Percentiles rank a stretch among this genome's conserved stretches.
phyloP scores from a whole-genome alignment of 176 grass and related monocot species.

The Poa pratensis region DNA sequence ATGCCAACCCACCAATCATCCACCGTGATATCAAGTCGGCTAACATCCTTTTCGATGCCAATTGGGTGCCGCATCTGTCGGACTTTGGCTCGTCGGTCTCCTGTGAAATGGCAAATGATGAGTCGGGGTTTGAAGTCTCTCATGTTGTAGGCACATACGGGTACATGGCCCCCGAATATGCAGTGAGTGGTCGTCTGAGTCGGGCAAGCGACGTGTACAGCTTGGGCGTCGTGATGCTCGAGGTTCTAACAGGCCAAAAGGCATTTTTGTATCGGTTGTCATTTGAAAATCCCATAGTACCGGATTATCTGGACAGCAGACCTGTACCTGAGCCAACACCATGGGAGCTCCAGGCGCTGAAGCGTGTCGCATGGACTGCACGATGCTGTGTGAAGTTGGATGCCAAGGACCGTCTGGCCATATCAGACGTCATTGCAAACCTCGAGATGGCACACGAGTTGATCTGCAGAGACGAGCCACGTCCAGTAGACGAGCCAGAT shows the following conservation, averaged over 20 bases:
- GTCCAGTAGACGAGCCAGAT: not conserved
- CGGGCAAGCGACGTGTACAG: not conserved
- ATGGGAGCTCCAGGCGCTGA: not conserved
- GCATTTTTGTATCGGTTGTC: not conserved
- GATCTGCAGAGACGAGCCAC: not conserved
- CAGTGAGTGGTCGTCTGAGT: not conserved
- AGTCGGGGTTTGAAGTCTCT: not conserved
- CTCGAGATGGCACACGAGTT: not conserved
- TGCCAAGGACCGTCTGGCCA: not conserved
- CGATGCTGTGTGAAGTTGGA: not conserved
- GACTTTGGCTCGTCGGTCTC: not conserved
- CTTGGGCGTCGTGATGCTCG: not conserved
- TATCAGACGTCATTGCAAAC: not conserved
- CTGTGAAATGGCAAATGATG: not conserved
- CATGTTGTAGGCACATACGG: not conserved
- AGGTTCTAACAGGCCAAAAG: not conserved
- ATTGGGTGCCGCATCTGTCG: not conserved
- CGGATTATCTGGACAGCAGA: not conserved
- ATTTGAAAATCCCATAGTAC: not conserved
- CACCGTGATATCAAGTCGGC: no score
- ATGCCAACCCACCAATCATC: no score
- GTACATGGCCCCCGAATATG: not conserved
- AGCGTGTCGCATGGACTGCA: not conserved
- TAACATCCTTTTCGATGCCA: not conserved
- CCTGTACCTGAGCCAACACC: not conserved